Base-by-base conservation (phyloP, 176 grass and related monocot genomes). In the Luzula sylvatica region DNA sequence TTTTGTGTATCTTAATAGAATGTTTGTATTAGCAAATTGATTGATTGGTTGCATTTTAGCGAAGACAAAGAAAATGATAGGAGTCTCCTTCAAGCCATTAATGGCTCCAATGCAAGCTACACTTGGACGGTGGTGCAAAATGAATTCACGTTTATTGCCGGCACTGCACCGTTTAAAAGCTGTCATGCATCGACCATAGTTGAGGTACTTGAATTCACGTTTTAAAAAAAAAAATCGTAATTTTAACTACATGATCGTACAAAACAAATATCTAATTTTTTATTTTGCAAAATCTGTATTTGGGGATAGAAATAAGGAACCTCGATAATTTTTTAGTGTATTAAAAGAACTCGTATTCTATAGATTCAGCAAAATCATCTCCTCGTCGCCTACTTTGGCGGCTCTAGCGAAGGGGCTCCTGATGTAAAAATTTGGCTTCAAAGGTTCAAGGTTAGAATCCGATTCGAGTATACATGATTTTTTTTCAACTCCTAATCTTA, bases 111-210 rank as follows among this genome's bases (percentile, higher is more conserved):
- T 25, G 55, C 52, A 42, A 65, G 60, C 24, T 41, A 30, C 11
- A 46, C 13, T 17, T 49, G 71, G 69, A 46, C 46, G 49, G 44
- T 72, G 57, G 21, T 56, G 49, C 63, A 53, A 2, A 19, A 50
- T 50, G 74, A 63, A 55, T 70, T 70, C 50, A 70, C 66, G 19
- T 77, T 77, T 52, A 15, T 41, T 44, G 20, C 15, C 3, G 58
- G 50, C 22, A 43, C 14, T 45, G 57, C 23, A 8, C 65, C 50
- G 24, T 77, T 77, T 57, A 70, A 41, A 16, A 65, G 26, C 40
- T 77, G 74, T 32, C 74, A 77, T 57, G 74, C 74, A 70, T 77
- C 66, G 3, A 77, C 74, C 28, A 58, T 77, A 3, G 66, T 44
- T 8, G 74, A 65, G 74, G 66, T 57, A 19, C 5, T 32, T 46